phyloP scores from a whole-genome alignment of 2,329 filamentous ascomycete genomes.

The Keithomyces neogunnii region DNA sequence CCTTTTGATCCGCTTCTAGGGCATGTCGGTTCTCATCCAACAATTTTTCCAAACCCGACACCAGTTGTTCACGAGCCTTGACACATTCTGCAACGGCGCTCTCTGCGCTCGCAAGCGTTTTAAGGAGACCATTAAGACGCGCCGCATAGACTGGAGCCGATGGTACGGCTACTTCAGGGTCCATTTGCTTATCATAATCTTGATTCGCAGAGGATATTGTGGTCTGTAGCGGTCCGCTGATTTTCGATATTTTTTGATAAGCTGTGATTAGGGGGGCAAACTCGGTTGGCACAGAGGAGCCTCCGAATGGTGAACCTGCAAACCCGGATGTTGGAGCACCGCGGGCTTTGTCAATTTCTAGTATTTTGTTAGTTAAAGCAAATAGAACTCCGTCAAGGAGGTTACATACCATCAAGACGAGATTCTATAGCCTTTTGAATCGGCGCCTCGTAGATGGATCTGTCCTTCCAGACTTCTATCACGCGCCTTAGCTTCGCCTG shows the following conservation, averaged over 20 bases:
- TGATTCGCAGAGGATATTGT: conserved; percentile 62
- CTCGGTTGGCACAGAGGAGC: conserved; percentile 60
- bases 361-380: not conserved
- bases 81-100: conserved; percentile 83
- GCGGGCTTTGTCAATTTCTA: conserved; percentile 56
- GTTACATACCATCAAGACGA: conserved; percentile 61
- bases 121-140: conserved; percentile 80
- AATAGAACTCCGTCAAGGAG: conserved; percentile 6
- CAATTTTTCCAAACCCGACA: conserved; percentile 74
- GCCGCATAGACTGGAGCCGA: conserved; percentile 88
- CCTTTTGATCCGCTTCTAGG: conserved; percentile 60
- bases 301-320: conserved; percentile 51
- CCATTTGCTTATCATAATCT: conserved; percentile 78
- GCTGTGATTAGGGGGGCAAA: conserved; percentile 66
- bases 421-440: conserved; percentile 76
- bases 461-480: conserved; percentile 87
- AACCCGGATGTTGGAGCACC: conserved; percentile 43
- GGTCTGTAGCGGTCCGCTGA: conserved; percentile 58
- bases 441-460: conserved; percentile 71
- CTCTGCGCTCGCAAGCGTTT: conserved; percentile 80
- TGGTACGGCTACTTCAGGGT: conserved; percentile 58
- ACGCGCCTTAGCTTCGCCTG: conserved; percentile 83
- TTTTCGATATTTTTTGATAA: conserved; percentile 67
- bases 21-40: conserved; percentile 64
- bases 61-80: conserved; percentile 70